Evolutionary conservation across 495 filamentous ascomycete species (phyloP).

Genomic region (Trichoderma asperelloides): DNA sequence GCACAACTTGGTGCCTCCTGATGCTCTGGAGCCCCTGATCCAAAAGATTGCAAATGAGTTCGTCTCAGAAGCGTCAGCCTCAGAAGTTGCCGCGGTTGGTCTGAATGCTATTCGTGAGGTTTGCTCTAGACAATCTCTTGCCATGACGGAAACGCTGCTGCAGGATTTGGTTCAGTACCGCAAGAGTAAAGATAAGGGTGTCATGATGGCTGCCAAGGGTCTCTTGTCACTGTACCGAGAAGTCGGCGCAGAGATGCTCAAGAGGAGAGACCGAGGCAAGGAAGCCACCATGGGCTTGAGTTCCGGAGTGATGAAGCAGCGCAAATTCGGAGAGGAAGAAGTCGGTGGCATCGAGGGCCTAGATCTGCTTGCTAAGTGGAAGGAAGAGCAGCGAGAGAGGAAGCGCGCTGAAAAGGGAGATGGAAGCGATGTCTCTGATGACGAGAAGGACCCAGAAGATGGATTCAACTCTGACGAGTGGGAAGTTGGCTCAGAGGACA

Average conservation of each 20-base stretch:
- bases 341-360: constrained; percentile 82
- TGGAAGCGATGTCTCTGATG: constrained; percentile 18
- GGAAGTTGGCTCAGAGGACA: constrained; percentile 75
- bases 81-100: constrained; percentile 85
- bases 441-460: constrained; percentile 41
- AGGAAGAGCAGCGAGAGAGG: constrained; percentile 73
- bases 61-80: constrained; percentile 85
- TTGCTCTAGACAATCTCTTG: constrained; percentile 81
- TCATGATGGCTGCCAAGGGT: constrained; percentile 93
- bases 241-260: constrained; percentile 78
- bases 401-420: constrained; percentile 58
- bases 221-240: constrained; percentile 85
- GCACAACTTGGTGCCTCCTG: constrained; percentile 85
- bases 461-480: constrained; percentile 71
- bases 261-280: constrained; percentile 85
- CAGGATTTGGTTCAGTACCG: constrained; percentile 95
- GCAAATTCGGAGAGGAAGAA: constrained; percentile 72
- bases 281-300: constrained; percentile 78
- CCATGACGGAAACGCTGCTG: constrained; percentile 90
- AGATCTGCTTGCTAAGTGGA: constrained; percentile 86
- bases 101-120: constrained; percentile 93
- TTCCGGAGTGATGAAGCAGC: constrained; percentile 57
- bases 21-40: constrained; percentile 82
- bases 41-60: constrained; percentile 98
- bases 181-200: constrained; percentile 95